Evolutionary conservation across 2,329 filamentous ascomycete genomes (phyloP), one percentile per base, ranked within the genome.

Genomic region (Aspergillus uvarum): DNA sequence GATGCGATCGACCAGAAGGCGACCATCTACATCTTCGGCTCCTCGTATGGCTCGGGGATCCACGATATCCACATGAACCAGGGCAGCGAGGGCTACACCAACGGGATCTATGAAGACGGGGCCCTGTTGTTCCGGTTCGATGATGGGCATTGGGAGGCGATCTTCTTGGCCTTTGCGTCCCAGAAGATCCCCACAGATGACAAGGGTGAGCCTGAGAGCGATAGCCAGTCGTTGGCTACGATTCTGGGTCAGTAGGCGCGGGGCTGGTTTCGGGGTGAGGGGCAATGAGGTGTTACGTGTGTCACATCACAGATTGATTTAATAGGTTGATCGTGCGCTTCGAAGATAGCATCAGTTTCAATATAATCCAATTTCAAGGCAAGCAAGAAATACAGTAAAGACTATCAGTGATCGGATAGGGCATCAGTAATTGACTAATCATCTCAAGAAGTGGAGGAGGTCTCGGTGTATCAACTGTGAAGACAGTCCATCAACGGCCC

Each of bases 41-140:
- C 59, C 2, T 38, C 49, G 4, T 67, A 63, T 29, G 42, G 35
- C n/a, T 38, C 49, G 1, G 60, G 57, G 2, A 66, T 68, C 14
- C 66, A 67, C 16, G 61, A 68, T 48, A 42, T 67, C 4, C 66
- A 68, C 52, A 67, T 67, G 66, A 67, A 68, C 42, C 66, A 68
- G 51, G 66, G 66, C 26, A 68, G 60, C 48, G 11, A 14, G 21
- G 22, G 21, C 55, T 67, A 49, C 16, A 64, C 66, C 22, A 61
- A 67, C 22, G 64, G 65, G 2, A 51, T 64, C 2, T 68, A 60
- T 35, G 60, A 65, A 32, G 66, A 68, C 56, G 66, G 66, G 4
- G 65, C 59, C 7, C 51, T 68, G 38, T 7, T 68, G 7, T 54
- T 68, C 38, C 54, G 62, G 26, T 61, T 59, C 14, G 32, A 58